These are phyloP conservation scores for Artomyces pyxidatus DNA, from an alignment of 768 basidiomycete species.

Conservation along the genomic window DNA sequence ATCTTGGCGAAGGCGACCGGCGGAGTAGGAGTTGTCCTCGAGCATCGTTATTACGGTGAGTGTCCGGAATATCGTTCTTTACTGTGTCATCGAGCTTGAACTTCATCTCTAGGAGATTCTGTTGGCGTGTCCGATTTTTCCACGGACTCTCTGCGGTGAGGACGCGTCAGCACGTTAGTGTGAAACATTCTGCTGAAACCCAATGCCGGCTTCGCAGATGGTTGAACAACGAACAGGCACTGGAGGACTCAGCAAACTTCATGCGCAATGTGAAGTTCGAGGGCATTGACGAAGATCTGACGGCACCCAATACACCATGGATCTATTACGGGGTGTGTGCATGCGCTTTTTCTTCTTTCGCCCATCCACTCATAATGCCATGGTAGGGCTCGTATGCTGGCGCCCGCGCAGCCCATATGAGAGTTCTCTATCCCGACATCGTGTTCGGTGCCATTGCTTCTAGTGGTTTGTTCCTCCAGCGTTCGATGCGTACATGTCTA, in stretches of 20 bases:
- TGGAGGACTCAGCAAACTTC: slow-evolving; percentile 89
- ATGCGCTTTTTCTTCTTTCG: not conserved
- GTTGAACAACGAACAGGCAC: slow-evolving; percentile 83
- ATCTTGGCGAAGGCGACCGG: slow-evolving; percentile 78
- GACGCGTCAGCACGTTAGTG: not conserved
- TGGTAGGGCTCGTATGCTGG: slow-evolving; percentile 43
- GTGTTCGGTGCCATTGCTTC: slow-evolving; percentile 91
- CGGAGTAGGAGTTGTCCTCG: slow-evolving; percentile 87
- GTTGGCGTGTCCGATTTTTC: slow-evolving; percentile 70
- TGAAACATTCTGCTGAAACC: not conserved
- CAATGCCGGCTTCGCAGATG: slow-evolving; percentile 40
- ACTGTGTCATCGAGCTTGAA: slow-evolving; percentile 13
- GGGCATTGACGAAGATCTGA: slow-evolving; percentile 62
- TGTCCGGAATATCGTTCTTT: not conserved
- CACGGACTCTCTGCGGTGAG: slow-evolving; percentile 72
- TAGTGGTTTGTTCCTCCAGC: slow-evolving; percentile 43
- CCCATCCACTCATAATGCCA: not conserved
- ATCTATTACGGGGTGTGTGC: slow-evolving; percentile 83
- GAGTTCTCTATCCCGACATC: slow-evolving; percentile 76
- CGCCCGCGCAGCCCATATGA: slow-evolving; percentile 90
- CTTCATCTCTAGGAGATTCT: slow-evolving; percentile 46
- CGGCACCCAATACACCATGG: slow-evolving; percentile 71
- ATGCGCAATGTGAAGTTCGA: slow-evolving; percentile 73
- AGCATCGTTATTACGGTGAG: slow-evolving; percentile 84
- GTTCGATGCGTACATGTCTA: not conserved